Percentiles rank a stretch among this genome's conserved stretches.
Conservation (phyloP, 2,329 filamentous ascomycete genomes). For the Epichloe baconii region DNA sequence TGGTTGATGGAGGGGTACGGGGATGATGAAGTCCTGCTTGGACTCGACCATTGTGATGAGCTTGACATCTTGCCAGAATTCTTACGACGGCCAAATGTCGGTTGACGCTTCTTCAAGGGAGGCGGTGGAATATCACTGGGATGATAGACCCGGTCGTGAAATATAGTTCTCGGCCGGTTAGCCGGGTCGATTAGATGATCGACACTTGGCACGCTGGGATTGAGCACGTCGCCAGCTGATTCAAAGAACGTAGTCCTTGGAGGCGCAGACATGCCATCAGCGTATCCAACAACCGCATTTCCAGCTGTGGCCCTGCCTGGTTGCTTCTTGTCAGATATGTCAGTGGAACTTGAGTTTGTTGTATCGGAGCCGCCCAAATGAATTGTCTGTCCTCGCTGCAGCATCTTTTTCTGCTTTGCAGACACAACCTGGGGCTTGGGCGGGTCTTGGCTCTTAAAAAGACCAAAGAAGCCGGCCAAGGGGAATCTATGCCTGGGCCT, state of each 20-base stretch:
- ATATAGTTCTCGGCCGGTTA: constrained; percentile 75
- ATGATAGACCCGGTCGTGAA: constrained; percentile 92
- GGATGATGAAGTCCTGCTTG: constrained; percentile 19
- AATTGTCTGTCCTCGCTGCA: constrained; percentile 66
- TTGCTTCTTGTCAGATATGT: constrained; percentile 9
- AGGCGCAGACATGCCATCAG: constrained; percentile 49
- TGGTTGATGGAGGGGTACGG: constrained; percentile 23
- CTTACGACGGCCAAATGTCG: constrained; percentile 22
- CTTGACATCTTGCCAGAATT: constrained; percentile 14
- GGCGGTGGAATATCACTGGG: constrained; percentile 84
- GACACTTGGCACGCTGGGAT: constrained; percentile 69
- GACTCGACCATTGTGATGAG: constrained; percentile 12
- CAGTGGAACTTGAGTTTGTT: constrained; percentile 8
- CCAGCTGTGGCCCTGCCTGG: constrained; percentile 34
- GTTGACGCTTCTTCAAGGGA: constrained; percentile 44
- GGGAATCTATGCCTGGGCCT: constrained; percentile 20
- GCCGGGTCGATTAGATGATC: constrained; percentile 77
- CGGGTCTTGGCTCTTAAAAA: constrained; percentile 52
- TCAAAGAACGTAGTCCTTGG: constrained; percentile 91
- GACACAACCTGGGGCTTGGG: constrained; percentile 36
- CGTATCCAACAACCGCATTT: constrained; percentile 31
- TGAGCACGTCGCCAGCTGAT: constrained; percentile 82
- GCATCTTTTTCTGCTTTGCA: constrained; percentile 55
- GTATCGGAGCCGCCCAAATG: constrained; percentile 15
- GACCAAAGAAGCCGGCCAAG: constrained; percentile 53